Evolutionary conservation across 2,329 filamentous ascomycete species (phyloP), one percentile per base, ranked within the genome.

Genomic region (Xylaria multiplex): DNA sequence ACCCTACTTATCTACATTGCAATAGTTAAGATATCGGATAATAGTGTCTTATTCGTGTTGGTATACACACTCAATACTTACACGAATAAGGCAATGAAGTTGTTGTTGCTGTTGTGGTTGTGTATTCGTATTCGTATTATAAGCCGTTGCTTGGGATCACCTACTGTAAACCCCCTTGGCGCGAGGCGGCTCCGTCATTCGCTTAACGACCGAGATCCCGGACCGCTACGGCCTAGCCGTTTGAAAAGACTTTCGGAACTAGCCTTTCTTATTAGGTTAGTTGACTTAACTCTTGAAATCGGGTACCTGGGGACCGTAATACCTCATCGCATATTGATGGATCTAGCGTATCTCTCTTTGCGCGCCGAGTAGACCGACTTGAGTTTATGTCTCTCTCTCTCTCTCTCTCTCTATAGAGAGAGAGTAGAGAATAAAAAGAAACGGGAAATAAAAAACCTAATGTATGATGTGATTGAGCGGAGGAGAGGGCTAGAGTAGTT

Each of bases 121-220:
- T 24, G 58, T 53, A 61, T 54, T 61, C 58, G 58, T 61, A 61
- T 61, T 61, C 58, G 49, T 53, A 61, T 61, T 19, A 55, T 16
- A 40, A 24, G 52, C 52, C 42, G 22, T 8, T 14, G 35, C 50
- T 37, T 7, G n/a, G 32, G 13, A 8, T 53, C 49, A 42, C 37
- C 37, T 16, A 42, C 52, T 14, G 16, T 55, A 11, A 14, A 8
- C 32, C 9, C 9, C 32, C 13, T 40, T 40, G 14, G 37, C 13
- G 13, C 7, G 35, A 42, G 35, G 2, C 50, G 50, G 19, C 19
- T 54, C 35, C 32, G 9, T 53, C 22, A 16, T 16, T 53, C 30
- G 19, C 22, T 19, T n/a, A 32, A n/a, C 27, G 27, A 19, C 22
- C 22, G 11, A 24, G 22, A 48, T 48, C 22, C 19, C 19, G 3